Conservation (phyloP, 2,329 filamentous ascomycete species). For the Fusarium ambrosium region DNA sequence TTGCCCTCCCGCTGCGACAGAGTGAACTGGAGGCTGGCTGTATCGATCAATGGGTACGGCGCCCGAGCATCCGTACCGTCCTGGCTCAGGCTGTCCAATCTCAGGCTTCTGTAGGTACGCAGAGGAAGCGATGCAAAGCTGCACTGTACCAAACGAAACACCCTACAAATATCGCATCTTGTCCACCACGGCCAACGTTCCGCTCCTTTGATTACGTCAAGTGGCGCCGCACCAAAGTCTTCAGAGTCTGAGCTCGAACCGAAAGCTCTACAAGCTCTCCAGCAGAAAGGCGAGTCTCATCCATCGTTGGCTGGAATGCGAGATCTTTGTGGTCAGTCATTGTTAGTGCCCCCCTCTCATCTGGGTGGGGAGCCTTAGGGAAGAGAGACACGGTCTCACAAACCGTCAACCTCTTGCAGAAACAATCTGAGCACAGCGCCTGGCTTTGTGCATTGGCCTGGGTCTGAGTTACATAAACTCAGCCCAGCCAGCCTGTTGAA, state of each 20-base stretch:
- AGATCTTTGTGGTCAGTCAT: neutral
- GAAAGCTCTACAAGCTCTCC: constrained; percentile 18
- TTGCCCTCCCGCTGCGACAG: neutral
- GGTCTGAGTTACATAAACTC: neutral
- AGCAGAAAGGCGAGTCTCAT: neutral
- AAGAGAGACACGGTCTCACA: neutral
- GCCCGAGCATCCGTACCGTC: neutral
- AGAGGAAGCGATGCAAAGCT: neutral
- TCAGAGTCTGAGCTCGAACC: constrained; percentile 19
- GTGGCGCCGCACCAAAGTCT: constrained; percentile 37
- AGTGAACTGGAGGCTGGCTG: neutral
- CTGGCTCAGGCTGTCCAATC: neutral
- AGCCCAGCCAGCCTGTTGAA: neutral
- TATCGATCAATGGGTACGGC: neutral
- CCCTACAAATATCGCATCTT: neutral
- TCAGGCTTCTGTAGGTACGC: neutral
- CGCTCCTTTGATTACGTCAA: constrained; percentile 37
- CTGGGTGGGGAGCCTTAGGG: neutral
- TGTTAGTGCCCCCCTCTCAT: neutral
- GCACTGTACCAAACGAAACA: neutral
- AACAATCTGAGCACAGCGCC: constrained; percentile 8
- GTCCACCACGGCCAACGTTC: neutral
- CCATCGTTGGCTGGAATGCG: constrained; percentile 14
- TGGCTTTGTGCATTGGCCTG: neutral
- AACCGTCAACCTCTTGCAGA: neutral